These are phyloP conservation scores for Colletotrichum noveboracense DNA, from an alignment of 2,329 filamentous ascomycete species.

Conservation along the genomic window DNA sequence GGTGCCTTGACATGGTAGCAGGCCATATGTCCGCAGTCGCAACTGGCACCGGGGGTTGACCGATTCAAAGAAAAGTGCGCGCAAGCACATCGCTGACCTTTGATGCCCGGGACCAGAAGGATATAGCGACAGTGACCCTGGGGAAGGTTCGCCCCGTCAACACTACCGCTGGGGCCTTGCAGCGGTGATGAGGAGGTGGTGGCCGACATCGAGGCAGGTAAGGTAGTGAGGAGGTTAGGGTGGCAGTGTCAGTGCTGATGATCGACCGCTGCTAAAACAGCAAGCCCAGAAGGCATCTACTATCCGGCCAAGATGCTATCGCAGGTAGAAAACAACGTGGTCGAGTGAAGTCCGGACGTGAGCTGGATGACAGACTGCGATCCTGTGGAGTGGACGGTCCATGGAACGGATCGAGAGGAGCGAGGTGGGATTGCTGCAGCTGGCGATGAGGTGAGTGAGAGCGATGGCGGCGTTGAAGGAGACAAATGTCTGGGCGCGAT, in stretches of 20 bases:
- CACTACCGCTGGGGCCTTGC: conserved; percentile 24
- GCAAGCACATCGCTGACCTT: conserved; percentile 64
- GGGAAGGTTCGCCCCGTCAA: conserved; percentile 55
- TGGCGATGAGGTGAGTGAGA: neutral
- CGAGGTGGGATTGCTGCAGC: neutral
- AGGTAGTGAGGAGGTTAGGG: neutral
- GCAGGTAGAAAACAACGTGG: neutral
- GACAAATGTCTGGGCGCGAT: neutral
- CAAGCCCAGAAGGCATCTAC: neutral
- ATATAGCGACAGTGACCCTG: conserved; percentile 66
- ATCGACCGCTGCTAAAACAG: neutral
- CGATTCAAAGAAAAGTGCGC: conserved; percentile 61
- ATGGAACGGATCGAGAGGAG: neutral
- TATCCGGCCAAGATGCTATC: neutral
- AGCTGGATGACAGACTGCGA: neutral
- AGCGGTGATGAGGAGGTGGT: conserved; percentile 31
- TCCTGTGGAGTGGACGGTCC: neutral
- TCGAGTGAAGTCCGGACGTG: neutral
- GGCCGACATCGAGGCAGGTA: conserved; percentile 27
- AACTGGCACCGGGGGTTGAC: conserved; percentile 57
- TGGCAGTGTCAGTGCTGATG: neutral
- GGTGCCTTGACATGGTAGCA: conserved; percentile 61
- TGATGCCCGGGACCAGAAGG: conserved; percentile 59
- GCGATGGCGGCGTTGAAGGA: neutral
- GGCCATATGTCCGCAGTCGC: conserved; percentile 64